Evolutionary conservation across 768 basidiomycete species (phyloP).

Genomic region (Podaxis sp.): DNA sequence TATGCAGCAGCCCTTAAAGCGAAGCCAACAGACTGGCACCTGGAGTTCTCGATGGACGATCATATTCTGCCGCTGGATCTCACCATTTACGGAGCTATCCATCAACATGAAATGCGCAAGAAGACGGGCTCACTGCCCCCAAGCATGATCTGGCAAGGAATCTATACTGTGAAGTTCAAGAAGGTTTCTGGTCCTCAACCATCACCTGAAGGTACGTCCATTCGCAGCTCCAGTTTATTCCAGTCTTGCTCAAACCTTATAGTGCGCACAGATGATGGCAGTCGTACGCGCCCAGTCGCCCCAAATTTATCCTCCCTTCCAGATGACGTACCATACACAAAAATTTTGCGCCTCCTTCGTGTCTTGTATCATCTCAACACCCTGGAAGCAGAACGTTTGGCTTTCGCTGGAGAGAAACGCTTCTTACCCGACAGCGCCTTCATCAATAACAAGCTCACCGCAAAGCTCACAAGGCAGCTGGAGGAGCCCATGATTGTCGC

Average conservation of each 20-base stretch:
- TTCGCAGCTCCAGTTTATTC: background rate
- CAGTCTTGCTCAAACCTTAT: background rate
- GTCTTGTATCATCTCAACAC: conserved; percentile 84
- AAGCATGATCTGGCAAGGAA: conserved; percentile 83
- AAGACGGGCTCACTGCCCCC: conserved; percentile 61
- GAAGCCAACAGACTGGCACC: conserved; percentile 94
- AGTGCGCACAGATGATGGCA: conserved; percentile 45
- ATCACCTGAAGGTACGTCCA: conserved; percentile 55
- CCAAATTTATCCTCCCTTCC: conserved; percentile 78
- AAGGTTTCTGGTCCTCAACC: conserved; percentile 85
- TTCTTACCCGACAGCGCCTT: conserved; percentile 81
- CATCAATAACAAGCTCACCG: conserved; percentile 96
- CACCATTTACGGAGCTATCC: conserved; percentile 95
- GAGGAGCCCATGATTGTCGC: conserved; percentile 99
- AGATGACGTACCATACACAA: conserved; percentile 81
- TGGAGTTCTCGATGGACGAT: conserved; percentile 94
- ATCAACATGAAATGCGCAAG: conserved; percentile 85
- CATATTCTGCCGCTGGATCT: conserved; percentile 80
- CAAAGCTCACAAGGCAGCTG: conserved; percentile 94
- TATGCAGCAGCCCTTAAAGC: conserved; percentile 95
- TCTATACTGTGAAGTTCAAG: conserved; percentile 91
- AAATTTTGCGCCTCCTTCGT: conserved; percentile 87
- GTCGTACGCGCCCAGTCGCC: conserved; percentile 51
- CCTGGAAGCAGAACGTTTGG: conserved; percentile 62
- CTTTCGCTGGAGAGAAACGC: conserved; percentile 49